Evolutionary conservation across 441 rosid species (phyloP), one percentile per base, ranked within the genome.

Genomic region (Daphne laureola): DNA sequence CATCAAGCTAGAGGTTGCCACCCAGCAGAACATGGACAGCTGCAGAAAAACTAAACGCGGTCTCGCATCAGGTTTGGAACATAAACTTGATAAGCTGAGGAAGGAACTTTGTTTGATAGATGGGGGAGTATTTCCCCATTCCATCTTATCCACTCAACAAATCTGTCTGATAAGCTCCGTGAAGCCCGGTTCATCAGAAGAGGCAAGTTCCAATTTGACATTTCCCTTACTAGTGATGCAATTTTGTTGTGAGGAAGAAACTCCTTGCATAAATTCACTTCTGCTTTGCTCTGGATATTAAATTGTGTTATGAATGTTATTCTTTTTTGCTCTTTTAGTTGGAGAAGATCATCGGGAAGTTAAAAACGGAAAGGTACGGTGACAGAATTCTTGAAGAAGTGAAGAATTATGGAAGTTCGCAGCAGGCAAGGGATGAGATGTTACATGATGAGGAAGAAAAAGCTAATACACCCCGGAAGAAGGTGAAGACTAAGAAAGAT

Each of bases 121-220:
- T 54, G 94, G 89, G 51, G 86, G 82, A 54, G 79, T 91, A 70
- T 79, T 85, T 59, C 98, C 96, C 54, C 97, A 92, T 73, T 80
- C 96, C 1, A 72, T 93, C 55, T 74, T 89, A 67, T 84, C 98
- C 36, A 73, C 82, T 4, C 90, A 87, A 55, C 92, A 84, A 67
- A 87, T 93, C 67, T 64, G 82, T 64, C 59, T 38, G 65, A 78
- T 92, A 67, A 72, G 86, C 53, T 49, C 80, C 58, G 69, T 53
- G 50, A 80, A 66, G 71, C 98, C 98, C 21, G 63, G 54, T 53
- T 74, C 96, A 43, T 49, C 58, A 48, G 67, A 76, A 73, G 78
- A 89, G 95, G 98, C 59, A 65, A 71, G 81, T 73, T 53, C 41
- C 45, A 14, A 8, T 31, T 31, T 31, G 9, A 31, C 9, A 8